Evolutionary conservation across 2,329 filamentous ascomycete genomes (phyloP).

Genomic region (Alternaria sp.): DNA sequence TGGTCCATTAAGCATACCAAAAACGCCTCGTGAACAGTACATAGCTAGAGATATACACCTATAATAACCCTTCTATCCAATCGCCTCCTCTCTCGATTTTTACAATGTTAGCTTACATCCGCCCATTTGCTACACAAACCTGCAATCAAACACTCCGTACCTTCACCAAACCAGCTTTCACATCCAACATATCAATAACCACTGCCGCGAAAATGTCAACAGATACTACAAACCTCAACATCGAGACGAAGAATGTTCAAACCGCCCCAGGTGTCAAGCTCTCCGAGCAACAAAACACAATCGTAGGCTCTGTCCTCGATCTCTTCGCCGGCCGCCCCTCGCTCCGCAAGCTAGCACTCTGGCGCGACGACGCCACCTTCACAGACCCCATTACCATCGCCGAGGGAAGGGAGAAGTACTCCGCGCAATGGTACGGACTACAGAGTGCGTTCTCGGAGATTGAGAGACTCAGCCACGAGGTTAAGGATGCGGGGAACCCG

Average conservation of each 20-base stretch:
- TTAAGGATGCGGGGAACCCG: constrained; percentile 66
- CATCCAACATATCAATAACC: constrained; percentile 22
- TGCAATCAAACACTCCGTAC: constrained; percentile 26
- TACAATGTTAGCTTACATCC: constrained; percentile 26
- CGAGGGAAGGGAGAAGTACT: constrained; percentile 62
- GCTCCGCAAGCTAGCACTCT: constrained; percentile 66
- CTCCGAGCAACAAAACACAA: constrained; percentile 59
- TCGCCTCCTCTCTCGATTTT: not conserved
- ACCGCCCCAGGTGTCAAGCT: constrained; percentile 62
- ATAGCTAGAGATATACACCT: not conserved
- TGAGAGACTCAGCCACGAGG: constrained; percentile 62
- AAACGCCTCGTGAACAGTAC: not conserved
- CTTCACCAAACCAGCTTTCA: constrained; percentile 30
- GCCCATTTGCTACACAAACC: constrained; percentile 28
- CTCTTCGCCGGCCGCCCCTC: constrained; percentile 69
- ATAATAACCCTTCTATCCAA: constrained; percentile 12
- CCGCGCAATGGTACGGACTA: constrained; percentile 67
- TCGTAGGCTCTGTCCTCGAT: constrained; percentile 68
- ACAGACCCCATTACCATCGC: constrained; percentile 67
- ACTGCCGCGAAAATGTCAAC: constrained; percentile 46
- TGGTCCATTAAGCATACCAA: constrained; percentile 14
- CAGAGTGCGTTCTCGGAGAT: constrained; percentile 67
- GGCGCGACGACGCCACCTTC: constrained; percentile 67
- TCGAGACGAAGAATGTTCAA: constrained; percentile 65
- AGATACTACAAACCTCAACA: constrained; percentile 48